A percentile compares a stretch with the other conserved stretches of the same genome.
These are phyloP conservation scores for Blastocystis sp. DNA, from an alignment of 352 stramenopile genomes.

Conservation along the genomic window DNA sequence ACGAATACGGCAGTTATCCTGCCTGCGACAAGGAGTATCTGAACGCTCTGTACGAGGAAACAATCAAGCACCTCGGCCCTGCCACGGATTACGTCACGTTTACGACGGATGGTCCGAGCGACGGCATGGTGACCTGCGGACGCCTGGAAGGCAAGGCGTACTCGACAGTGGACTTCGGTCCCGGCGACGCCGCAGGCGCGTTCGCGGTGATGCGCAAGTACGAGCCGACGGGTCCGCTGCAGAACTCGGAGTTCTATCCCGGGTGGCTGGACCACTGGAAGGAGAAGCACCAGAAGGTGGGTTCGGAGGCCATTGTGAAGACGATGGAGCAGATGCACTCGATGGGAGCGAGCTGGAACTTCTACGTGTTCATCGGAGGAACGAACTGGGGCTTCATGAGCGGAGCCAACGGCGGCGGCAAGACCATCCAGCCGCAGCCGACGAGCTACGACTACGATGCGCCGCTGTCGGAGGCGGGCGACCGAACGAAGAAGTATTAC, in stretches of 20 bases:
- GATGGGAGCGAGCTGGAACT: constrained; percentile 58
- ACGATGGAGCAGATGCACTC: constrained; percentile 54
- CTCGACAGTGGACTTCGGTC: constrained; percentile 58
- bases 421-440: constrained; percentile 49
- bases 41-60: constrained; percentile 41
- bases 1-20: constrained; percentile 64
- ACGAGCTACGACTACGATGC: constrained; percentile 62
- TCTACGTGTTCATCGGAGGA: constrained; percentile 64
- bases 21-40: constrained; percentile 57
- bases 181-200: constrained; percentile 1
- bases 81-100: constrained; percentile 56
- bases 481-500: constrained; percentile 5
- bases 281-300: constrained; percentile 41
- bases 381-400: constrained; percentile 62
- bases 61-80: constrained; percentile 57
- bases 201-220: constrained; percentile 57
- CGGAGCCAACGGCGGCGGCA: constrained; percentile 59
- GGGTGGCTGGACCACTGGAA: constrained; percentile 62
- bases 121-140: constrained; percentile 34
- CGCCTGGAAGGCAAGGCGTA: constrained; percentile 56
- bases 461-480: constrained; percentile 58
- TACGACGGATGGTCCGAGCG: constrained; percentile 58
- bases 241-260: constrained; percentile 61
- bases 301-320: constrained; percentile 42
- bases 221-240: constrained; percentile 55